phyloP scores from a whole-genome alignment of 306 rosid genomes.

The Castanospermum australe region DNA sequence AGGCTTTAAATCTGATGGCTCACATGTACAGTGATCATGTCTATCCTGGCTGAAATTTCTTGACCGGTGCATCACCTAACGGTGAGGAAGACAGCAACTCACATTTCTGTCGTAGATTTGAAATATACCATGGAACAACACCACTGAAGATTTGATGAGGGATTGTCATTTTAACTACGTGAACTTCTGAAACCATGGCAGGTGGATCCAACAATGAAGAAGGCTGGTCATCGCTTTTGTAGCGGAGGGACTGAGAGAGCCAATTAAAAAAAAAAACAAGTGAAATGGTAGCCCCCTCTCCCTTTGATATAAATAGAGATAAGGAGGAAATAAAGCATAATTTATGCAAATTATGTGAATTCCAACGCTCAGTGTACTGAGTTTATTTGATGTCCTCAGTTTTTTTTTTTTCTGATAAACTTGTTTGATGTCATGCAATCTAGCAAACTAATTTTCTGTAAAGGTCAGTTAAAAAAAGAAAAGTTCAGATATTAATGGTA shows the following conservation, averaged over 20 bases:
- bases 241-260: not conserved
- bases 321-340: not conserved
- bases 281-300: not conserved
- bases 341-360: not conserved
- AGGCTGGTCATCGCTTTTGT: not conserved
- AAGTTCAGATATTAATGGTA: not conserved
- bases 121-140: not conserved
- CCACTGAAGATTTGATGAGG: not conserved
- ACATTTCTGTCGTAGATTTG: not conserved
- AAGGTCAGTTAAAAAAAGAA: not conserved
- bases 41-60: conserved; percentile 47
- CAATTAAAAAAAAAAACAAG: not conserved
- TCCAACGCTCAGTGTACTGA: not conserved
- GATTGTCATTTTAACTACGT: not conserved
- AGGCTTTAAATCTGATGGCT: conserved; percentile 66
- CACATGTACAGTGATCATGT: conserved; percentile 71
- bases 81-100: not conserved
- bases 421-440: conserved; percentile 6
- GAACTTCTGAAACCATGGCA: not conserved
- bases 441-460: not conserved
- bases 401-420: conserved; percentile 1
- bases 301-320: not conserved
- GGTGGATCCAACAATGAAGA: not conserved
- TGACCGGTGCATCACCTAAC: not conserved
- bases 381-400: not conserved